Conservation (phyloP, 192 early-diverging fungal genomes). For the Chytriomyces confervae region DNA sequence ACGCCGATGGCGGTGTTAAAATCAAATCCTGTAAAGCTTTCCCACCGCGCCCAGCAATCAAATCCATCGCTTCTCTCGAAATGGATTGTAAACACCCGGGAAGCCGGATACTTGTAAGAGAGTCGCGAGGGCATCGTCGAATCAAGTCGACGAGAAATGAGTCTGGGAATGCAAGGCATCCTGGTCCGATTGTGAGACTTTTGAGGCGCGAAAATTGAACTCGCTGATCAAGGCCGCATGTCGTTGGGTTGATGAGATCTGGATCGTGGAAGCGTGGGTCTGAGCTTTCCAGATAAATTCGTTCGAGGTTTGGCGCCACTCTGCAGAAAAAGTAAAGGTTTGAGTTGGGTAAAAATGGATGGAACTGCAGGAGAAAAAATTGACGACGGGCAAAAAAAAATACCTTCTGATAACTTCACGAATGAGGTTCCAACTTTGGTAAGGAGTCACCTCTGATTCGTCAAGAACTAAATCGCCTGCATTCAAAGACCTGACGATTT, state of each 20-base stretch:
- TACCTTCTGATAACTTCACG: conserved; percentile 28
- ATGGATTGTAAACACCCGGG: conserved; percentile 23
- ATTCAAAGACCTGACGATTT: conserved; percentile 13
- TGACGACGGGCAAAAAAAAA: neutral
- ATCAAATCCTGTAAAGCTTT: conserved; percentile 30
- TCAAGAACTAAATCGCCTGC: conserved; percentile 27
- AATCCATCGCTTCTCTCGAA: neutral
- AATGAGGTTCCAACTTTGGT: conserved; percentile 32
- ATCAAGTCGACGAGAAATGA: conserved; percentile 32
- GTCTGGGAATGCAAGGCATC: conserved; percentile 33
- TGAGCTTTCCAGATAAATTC: conserved; percentile 21
- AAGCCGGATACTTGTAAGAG: conserved; percentile 13
- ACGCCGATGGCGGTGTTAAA: conserved; percentile 32
- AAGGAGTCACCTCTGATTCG: conserved; percentile 35
- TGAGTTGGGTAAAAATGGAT: neutral
- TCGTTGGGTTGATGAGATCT: conserved; percentile 16
- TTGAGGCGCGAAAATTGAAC: conserved; percentile 26
- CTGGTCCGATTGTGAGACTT: conserved; percentile 28
- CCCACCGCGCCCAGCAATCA: conserved; percentile 32
- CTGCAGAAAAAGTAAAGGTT: neutral
- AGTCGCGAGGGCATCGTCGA: conserved; percentile 21
- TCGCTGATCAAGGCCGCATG: conserved; percentile 37
- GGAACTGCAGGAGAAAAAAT: too few species aligned
- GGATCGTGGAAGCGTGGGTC: conserved; percentile 26
- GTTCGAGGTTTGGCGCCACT: conserved; percentile 25